A percentile compares a stretch with the other conserved stretches of the same genome.
phyloP scores from a whole-genome alignment of 805 yeast genomes.

The Hanseniaspora mollemarum region DNA sequence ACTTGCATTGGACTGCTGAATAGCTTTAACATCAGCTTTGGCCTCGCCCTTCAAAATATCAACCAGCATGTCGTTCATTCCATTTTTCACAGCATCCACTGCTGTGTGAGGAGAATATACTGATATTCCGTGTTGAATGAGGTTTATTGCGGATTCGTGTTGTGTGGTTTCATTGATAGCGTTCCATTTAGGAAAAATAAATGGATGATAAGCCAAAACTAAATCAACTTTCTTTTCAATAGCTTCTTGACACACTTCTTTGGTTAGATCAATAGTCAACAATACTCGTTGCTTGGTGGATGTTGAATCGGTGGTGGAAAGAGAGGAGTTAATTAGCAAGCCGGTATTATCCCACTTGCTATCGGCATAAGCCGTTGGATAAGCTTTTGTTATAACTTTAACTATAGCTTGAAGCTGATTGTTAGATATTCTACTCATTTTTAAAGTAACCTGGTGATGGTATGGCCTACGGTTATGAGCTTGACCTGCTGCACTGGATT shows the following conservation, averaged over 20 bases:
- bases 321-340: constrained; percentile 54
- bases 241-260: constrained; percentile 78
- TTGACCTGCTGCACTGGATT: too few relatives aligned
- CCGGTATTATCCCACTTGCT: constrained; percentile 94
- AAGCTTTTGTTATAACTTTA: constrained; percentile 51
- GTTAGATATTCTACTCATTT: background rate
- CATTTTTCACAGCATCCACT: constrained; percentile 82
- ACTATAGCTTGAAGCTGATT: background rate
- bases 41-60: constrained; percentile 39
- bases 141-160: constrained; percentile 58
- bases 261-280: constrained; percentile 76
- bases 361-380: constrained; percentile 75
- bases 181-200: constrained; percentile 81
- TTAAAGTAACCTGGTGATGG: background rate
- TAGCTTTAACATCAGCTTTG: constrained; percentile 32
- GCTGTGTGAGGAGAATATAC: constrained; percentile 96
- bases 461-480: too few relatives aligned
- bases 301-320: constrained; percentile 18
- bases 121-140: constrained; percentile 66
- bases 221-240: constrained; percentile 41
- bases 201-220: constrained; percentile 85
- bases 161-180: constrained; percentile 60
- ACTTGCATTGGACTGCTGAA: constrained; percentile 19
- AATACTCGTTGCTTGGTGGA: constrained; percentile 32
- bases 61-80: constrained; percentile 87